Base-by-base conservation (phyloP, 176 grass and related monocot genomes). In the Bolboschoenus planiculmis region DNA sequence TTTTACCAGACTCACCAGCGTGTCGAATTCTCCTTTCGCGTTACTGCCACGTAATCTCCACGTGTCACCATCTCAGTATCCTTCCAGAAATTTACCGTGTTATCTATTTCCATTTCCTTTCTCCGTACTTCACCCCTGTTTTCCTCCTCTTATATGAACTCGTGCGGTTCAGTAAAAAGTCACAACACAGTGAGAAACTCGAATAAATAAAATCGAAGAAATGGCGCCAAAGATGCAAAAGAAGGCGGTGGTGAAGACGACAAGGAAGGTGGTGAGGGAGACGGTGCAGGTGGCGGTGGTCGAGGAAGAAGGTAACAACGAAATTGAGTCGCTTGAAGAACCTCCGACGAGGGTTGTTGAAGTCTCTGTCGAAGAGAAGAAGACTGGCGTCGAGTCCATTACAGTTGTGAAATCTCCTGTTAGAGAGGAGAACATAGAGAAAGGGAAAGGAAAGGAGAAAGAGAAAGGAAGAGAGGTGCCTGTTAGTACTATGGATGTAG, bases 161-260 rank as follows among this genome's bases (percentile, higher is more conserved):
- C 30, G 39, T 40, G 7, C 39, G 4, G 0, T 47, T 30, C 74
- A 10, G 42, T 40, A 34, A 78, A 29, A 16, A 2, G 0, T 9
- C 9, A 15, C 0, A 9, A 33, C 29, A 30, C 42, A 77, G 10
- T 51, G 7, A 77, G 15, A 16, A 2, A 14, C 40, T n/a, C n/a
- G n/a, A n/a, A 48, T 1, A 37, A 36, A 37, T 15, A 20, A 37
- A 67, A 67, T 20, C 1, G 14, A 73, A 73, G 1, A 56, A 80
- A 90, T 90, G 91, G 91, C 85, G 18, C 91, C 88, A 21, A 92
- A 87, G 91, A 79, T 74, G 6, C 36, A 65, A 9, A 58, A 35
- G 55, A 87, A 83, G 84, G 47, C 82, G 4, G 62, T 82, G 10
- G 84, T 84, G 1, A 84, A 85, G 60, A 92, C 75, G 88, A 89